Evolutionary conservation across 305 asterid genomes (phyloP).

Genomic region (Galium porrigens): DNA sequence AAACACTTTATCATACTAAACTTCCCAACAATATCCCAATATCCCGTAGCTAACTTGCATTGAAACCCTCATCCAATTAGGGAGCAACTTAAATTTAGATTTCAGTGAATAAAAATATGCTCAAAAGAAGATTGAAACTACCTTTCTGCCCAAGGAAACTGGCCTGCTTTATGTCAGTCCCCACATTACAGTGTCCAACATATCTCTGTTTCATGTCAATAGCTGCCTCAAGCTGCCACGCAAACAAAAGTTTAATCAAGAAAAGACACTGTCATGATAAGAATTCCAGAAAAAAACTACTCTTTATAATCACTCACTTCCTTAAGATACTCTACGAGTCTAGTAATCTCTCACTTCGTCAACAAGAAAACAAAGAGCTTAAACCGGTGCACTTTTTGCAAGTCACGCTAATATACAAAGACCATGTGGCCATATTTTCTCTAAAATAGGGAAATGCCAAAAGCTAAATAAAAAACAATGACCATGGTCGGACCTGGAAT

Average conservation of each 20-base stretch:
- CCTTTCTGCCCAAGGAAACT: slow-evolving; percentile 93
- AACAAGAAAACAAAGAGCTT: not conserved
- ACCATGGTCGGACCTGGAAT: slow-evolving; percentile 42
- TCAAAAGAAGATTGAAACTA: slow-evolving; percentile 18
- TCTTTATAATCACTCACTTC: not conserved
- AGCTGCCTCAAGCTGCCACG: slow-evolving; percentile 62
- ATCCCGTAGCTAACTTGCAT: not conserved
- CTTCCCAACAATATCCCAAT: not conserved
- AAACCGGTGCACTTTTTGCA: not conserved
- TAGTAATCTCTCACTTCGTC: not conserved
- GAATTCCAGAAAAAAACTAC: not conserved
- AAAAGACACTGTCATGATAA: slow-evolving; percentile 6
- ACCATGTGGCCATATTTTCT: not conserved
- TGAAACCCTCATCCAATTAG: not conserved
- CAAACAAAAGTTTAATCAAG: slow-evolving; percentile 15
- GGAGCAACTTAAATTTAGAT: not conserved
- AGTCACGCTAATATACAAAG: not conserved
- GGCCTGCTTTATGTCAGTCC: slow-evolving; percentile 95
- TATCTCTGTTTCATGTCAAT: slow-evolving; percentile 88
- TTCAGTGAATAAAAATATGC: slow-evolving; percentile 8
- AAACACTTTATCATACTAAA: not conserved
- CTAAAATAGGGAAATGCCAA: not conserved
- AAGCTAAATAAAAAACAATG: slow-evolving; percentile 11
- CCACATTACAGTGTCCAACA: slow-evolving; percentile 80
- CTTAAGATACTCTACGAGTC: not conserved